These are phyloP conservation scores for Chlorencoelia australis DNA, from an alignment of 2,329 filamentous ascomycete genomes.

Conservation along the genomic window DNA sequence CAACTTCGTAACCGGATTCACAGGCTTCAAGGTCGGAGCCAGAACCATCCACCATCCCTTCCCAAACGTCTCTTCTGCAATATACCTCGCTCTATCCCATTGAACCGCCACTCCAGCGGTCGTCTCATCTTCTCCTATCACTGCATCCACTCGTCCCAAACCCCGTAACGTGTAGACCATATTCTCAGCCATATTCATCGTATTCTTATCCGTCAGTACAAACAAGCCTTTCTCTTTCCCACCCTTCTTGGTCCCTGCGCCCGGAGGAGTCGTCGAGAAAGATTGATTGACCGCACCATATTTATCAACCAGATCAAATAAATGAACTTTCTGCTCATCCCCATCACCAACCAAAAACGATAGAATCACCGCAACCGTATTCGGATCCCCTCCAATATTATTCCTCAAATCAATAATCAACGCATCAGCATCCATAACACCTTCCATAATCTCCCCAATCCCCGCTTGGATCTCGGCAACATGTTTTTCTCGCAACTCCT, in stretches of 20 bases:
- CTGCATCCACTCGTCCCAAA: background rate
- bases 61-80: conserved; percentile 23
- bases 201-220: background rate
- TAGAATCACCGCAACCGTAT: background rate
- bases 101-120: too few relatives aligned
- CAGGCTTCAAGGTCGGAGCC: conserved; percentile 21
- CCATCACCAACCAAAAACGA: conserved; percentile 1
- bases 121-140: background rate
- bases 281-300: background rate
- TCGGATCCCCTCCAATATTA: background rate
- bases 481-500: too few relatives aligned
- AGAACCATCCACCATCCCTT: conserved; percentile 27
- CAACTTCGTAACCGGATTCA: conserved; percentile 31
- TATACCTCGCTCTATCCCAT: too few relatives aligned
- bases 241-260: background rate
- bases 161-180: background rate
- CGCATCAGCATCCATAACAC: background rate
- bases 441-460: background rate
- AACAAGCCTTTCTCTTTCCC: background rate
- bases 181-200: background rate
- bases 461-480: background rate
- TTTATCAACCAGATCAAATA: background rate
- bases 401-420: background rate
- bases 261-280: background rate
- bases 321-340: conserved; percentile 14